phyloP scores from a whole-genome alignment of 1,139 yeast genomes.

The Zygoascus meyerae region DNA sequence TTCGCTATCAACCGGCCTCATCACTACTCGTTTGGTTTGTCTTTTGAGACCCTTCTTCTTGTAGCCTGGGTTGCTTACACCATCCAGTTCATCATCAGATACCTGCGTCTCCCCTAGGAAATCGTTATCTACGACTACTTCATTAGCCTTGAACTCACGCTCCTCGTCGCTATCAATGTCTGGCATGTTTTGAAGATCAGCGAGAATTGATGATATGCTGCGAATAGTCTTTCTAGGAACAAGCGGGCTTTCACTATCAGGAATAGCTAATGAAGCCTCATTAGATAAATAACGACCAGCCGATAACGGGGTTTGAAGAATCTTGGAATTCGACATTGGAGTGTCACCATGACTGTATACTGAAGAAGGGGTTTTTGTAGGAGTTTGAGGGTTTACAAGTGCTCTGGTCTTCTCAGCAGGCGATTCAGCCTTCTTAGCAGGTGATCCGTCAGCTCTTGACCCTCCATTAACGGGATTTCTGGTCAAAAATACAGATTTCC shows the following conservation, averaged over 20 bases:
- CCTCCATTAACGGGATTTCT: no score
- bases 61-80: slow-evolving; percentile 13
- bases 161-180: slow-evolving; percentile 15
- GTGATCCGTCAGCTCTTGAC: no score
- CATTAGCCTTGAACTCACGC: slow-evolving; percentile 10
- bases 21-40: slow-evolving; percentile 55
- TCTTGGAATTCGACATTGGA: slow-evolving; percentile 12
- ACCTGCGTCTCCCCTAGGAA: slow-evolving; percentile 15
- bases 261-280: slow-evolving; percentile 5
- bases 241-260: slow-evolving; percentile 21
- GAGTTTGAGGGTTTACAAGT: background rate
- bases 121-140: slow-evolving; percentile 14
- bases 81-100: slow-evolving; percentile 10
- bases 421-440: no score
- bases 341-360: slow-evolving; percentile 10
- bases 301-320: slow-evolving; percentile 16
- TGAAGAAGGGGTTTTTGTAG: slow-evolving; percentile 6
- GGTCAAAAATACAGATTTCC: background rate
- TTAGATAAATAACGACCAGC: slow-evolving; percentile 29
- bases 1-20: slow-evolving; percentile 40
- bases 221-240: slow-evolving; percentile 27
- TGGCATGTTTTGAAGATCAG: slow-evolving; percentile 34
- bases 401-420: no score
- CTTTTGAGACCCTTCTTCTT: slow-evolving; percentile 51
- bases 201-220: slow-evolving; percentile 38